phyloP scores from a whole-genome alignment of 495 filamentous ascomycete species.

The Haplographium delicatum region DNA sequence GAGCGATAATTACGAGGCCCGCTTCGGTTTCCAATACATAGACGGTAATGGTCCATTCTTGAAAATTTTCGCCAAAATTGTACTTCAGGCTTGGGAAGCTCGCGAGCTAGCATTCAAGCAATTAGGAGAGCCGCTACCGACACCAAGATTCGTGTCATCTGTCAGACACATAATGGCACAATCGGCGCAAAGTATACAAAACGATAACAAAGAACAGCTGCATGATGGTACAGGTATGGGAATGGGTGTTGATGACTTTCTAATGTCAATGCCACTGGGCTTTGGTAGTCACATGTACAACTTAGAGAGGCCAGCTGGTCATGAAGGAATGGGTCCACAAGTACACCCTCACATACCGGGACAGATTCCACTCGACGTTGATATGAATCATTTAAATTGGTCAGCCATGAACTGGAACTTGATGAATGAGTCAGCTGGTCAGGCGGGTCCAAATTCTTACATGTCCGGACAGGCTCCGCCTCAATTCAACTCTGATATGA shows the following conservation, averaged over 20 bases:
- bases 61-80: conserved; percentile 34
- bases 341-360: conserved; percentile 21
- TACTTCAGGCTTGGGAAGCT: conserved; percentile 45
- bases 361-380: conserved; percentile 21
- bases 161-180: conserved; percentile 30
- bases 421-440: not conserved
- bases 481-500: too few species aligned
- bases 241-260: conserved; percentile 14
- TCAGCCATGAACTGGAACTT: conserved; percentile 23
- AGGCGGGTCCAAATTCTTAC: too few species aligned
- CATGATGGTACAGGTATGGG: conserved; percentile 11
- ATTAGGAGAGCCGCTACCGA: conserved; percentile 15
- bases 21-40: conserved; percentile 25
- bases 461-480: too few species aligned
- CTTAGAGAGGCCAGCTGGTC: conserved; percentile 7
- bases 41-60: conserved; percentile 32
- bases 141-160: conserved; percentile 36
- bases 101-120: conserved; percentile 29
- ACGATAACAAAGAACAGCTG: conserved; percentile 15
- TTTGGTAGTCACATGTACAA: conserved; percentile 7
- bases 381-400: conserved; percentile 31
- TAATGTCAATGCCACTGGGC: conserved; percentile 19
- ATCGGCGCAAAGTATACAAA: conserved; percentile 5
- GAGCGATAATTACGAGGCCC: conserved; percentile 30
- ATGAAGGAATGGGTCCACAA: conserved; percentile 4